Conservation (phyloP, 192 early-diverging fungal genomes). For the Backusella australiensis region DNA sequence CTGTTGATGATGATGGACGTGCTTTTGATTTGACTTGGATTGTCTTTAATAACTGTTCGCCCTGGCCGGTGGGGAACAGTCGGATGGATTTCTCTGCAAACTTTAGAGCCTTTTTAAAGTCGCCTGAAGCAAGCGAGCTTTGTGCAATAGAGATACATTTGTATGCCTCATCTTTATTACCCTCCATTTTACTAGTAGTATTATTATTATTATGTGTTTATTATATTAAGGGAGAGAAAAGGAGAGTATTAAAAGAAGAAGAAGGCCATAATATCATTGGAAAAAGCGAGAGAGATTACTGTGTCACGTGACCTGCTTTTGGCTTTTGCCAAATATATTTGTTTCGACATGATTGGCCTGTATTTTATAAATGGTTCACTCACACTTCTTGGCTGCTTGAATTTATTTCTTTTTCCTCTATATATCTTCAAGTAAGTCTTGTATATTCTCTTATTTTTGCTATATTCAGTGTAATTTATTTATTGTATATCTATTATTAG, state of each 20-base stretch:
- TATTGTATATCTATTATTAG: no score
- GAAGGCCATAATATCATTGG: not conserved
- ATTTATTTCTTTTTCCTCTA: not conserved
- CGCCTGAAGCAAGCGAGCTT: constrained; percentile 56
- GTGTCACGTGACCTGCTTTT: not conserved
- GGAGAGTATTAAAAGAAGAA: not conserved
- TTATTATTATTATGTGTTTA: no score
- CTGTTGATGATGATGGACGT: not conserved
- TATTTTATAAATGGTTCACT: not conserved
- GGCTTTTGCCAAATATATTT: not conserved
- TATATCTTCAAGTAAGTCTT: not conserved
- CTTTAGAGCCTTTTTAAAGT: constrained; percentile 68
- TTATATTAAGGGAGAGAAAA: not conserved
- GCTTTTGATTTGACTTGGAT: constrained; percentile 22
- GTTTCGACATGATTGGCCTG: not conserved
- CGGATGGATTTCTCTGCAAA: constrained; percentile 81
- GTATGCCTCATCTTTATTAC: constrained; percentile 87
- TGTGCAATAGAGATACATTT: constrained; percentile 78
- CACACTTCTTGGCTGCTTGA: not conserved
- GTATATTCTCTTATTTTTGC: not conserved
- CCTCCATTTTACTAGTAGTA: constrained; percentile 53
- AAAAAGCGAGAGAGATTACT: not conserved
- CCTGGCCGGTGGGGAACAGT: constrained; percentile 75
- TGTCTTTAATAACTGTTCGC: constrained; percentile 50
- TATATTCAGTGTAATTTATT: not conserved